These are phyloP conservation scores for Sarocladiaceae sp. DNA, from an alignment of 2,329 filamentous ascomycete genomes.

Conservation along the genomic window DNA sequence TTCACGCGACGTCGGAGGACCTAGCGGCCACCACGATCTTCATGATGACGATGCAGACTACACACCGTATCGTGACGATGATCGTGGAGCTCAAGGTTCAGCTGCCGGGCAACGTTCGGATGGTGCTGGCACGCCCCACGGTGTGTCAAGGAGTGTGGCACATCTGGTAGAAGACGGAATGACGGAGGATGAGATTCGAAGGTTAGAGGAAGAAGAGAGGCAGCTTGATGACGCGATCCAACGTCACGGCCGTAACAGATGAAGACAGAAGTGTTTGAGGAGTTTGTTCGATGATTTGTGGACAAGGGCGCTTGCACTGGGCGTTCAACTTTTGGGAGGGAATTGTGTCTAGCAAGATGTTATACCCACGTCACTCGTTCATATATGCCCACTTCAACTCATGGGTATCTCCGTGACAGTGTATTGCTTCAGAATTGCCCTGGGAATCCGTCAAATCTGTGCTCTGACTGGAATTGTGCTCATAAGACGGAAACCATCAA, in stretches of 20 bases:
- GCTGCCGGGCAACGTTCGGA: conserved; percentile 13
- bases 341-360: not conserved
- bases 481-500: too few relatives aligned
- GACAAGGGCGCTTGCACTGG: not conserved
- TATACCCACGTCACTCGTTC: conserved; percentile 3
- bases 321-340: not conserved
- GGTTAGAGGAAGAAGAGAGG: conserved; percentile 54
- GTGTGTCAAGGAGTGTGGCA: conserved; percentile 35
- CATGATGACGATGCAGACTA: conserved; percentile 5
- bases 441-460: too few relatives aligned
- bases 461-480: too few relatives aligned
- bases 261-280: not conserved
- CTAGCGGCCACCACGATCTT: not conserved
- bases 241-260: conserved; percentile 17
- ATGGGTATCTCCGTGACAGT: not conserved
- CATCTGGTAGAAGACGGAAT: conserved; percentile 58
- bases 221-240: conserved; percentile 54
- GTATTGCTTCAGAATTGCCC: too few relatives aligned
- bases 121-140: conserved; percentile 23
- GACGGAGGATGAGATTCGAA: conserved; percentile 51
- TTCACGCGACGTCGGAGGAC: not conserved
- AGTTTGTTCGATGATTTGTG: too few relatives aligned
- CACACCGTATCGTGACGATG: conserved; percentile 11
- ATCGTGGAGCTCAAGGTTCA: conserved; percentile 15
- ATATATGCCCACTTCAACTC: not conserved